Conservation (phyloP, 192 early-diverging fungal genomes). For the Spizellomyces punctatus region DNA sequence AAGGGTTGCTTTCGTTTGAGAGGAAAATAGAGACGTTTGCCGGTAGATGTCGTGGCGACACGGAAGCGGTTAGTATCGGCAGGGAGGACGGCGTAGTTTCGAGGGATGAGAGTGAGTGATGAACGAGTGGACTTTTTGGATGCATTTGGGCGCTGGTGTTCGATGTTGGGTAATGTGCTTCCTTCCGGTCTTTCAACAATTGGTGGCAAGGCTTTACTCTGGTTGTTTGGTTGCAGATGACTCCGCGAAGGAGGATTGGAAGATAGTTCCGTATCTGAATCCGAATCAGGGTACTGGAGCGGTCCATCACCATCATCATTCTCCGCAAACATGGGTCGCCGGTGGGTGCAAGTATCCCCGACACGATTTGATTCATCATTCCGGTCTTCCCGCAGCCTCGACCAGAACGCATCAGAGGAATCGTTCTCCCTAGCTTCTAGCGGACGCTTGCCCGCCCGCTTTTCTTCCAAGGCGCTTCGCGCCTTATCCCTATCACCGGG, state of each 20-base stretch:
- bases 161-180: not conserved
- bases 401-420: no score
- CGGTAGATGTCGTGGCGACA: constrained; percentile 16
- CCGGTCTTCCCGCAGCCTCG: no score
- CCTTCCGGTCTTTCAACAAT: not conserved
- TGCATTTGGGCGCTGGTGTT: not conserved
- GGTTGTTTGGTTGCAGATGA: not conserved
- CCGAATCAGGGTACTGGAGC: not conserved
- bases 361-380: no score
- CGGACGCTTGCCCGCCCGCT: no score
- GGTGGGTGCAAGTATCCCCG: not conserved
- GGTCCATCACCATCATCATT: not conserved
- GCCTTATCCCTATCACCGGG: no score
- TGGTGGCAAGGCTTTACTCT: constrained; percentile 13
- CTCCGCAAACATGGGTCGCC: not conserved
- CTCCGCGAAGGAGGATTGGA: not conserved
- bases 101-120: not conserved
- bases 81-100: constrained; percentile 25
- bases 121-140: no score
- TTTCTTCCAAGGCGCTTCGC: no score
- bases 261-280: not conserved
- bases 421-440: no score
- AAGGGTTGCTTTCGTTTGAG: not conserved
- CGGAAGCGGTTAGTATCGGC: constrained; percentile 15
- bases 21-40: constrained; percentile 42